Evolutionary conservation across 2,329 filamentous ascomycete genomes (phyloP), one percentile per base, ranked within the genome.

Genomic region (Lachnellula hyalina): DNA sequence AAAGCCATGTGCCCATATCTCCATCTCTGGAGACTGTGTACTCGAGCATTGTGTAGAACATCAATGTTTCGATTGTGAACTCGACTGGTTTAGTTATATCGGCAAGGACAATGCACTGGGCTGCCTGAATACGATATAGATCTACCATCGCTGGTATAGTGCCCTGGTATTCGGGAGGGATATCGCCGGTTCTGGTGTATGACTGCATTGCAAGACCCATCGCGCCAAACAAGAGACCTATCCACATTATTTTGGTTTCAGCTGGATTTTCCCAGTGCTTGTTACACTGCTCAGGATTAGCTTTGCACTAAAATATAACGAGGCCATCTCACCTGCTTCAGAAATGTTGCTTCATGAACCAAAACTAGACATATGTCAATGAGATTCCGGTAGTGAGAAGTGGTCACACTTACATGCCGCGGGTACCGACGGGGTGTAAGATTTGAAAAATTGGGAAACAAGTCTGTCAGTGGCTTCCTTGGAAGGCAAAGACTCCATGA

Each of bases 1-100:
- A 68, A 28, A 83, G 64, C 62, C 79, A 83, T 61, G 76, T 79
- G 55, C 77, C 77, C 69, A 78, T 78, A 65, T 82, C 79, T n/a
- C 74, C 75, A n/a, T 74, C 73, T 23, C 75, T 72, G 63, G 77
- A 78, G 49, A 48, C 45, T 4, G 46, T 15, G 35, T 65, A 64
- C 35, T 65, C 60, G 76, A 54, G 75, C 68, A 49, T 80, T 56
- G 62, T 80, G 80, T 62, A 79, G 72, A 12, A 73, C 70, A 65
- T 80, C 75, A 50, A 74, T 65, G 78, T 75, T 48, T 77, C 76
- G 32, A 82, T 67, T 8, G 78, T 82, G 40, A 68, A 71, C 11
- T 72, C 55, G 5, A 57, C 58, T 0, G 81, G 79, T 41, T 74
- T 75, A 1, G 73, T 73, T 61, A 81, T 79, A 59, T 76, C 77